Evolutionary conservation across 2,329 filamentous ascomycete genomes (phyloP), one percentile per base, ranked within the genome.

Genomic region (Ophiostoma piceae): DNA sequence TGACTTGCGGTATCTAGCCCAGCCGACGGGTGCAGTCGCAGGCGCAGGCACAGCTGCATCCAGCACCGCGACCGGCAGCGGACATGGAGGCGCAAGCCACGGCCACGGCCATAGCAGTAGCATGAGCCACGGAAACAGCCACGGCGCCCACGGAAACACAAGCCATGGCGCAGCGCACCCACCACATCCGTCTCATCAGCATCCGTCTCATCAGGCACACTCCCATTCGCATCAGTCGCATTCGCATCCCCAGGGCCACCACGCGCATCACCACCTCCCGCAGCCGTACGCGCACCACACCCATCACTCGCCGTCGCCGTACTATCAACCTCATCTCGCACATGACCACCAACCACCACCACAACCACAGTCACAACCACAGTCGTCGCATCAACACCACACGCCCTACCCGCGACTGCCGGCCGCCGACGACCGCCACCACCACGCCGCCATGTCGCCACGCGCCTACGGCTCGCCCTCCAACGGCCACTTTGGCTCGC

Each of bases 1-100:
- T 76, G 84, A 85, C 78, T 77, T 86, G 78, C 82, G 82, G 7
- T 84, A 82, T 74, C 78, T 85, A 74, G 78, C 80, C 41, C 79
- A 82, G 75, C 78, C 72, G 6, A 22, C 79, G 2, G 62, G 19
- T 39, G 3, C 64, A 66, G n/a, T 12, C 16, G 39, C 16, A 3
- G 32, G 19, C 19, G 3, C 60, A 35, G 35, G 35, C 26, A 29
- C 26, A 35, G 8, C 35, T 35, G 26, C 29, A 14, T 2, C 32
- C 8, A 14, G 39, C 79, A 77, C 71, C 14, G 14, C 43, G 16
- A n/a, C 43, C 47, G 32, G 62, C 62, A 22, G 62, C n/a, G 32
- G 16, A 37, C 16, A 65, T 4, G 32, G 32, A 78, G 69, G 62
- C 37, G 62, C 57, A 64, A 68, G 57, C 57, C 57, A 62, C 62